phyloP scores from a whole-genome alignment of 176 grass and related monocot species.

The Panicum miliaceum region DNA sequence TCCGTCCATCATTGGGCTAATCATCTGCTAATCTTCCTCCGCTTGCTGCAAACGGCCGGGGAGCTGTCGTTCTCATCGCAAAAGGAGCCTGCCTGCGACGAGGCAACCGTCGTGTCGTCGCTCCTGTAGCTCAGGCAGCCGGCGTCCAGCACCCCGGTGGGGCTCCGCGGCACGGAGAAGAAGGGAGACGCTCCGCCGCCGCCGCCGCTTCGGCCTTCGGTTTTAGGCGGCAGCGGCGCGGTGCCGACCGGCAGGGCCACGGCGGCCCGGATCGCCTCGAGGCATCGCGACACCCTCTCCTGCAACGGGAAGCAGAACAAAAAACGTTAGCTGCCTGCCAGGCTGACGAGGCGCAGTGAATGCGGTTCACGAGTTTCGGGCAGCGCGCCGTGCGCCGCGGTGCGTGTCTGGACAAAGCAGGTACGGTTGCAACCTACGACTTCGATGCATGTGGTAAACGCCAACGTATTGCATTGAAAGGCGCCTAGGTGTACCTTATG shows the following conservation, averaged over 20 bases:
- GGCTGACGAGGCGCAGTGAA: slow-evolving; percentile 23
- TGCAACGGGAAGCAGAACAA: slow-evolving; percentile 43
- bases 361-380: slow-evolving; percentile 34
- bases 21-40: slow-evolving; percentile 89
- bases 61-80: slow-evolving; percentile 36
- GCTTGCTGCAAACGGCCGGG: slow-evolving; percentile 67
- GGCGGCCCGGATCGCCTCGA: slow-evolving; percentile 56
- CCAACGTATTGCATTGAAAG: slow-evolving; percentile 15
- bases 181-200: neutral
- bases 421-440: slow-evolving; percentile 33
- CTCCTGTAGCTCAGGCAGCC: slow-evolving; percentile 85
- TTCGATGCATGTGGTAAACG: slow-evolving; percentile 1
- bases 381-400: neutral
- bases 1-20: slow-evolving; percentile 31
- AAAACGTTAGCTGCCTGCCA: slow-evolving; percentile 25
- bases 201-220: neutral
- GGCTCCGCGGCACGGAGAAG: slow-evolving; percentile 66
- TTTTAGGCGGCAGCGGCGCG: slow-evolving; percentile 22
- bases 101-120: slow-evolving; percentile 29
- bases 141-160: slow-evolving; percentile 86
- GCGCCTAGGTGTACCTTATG: slow-evolving; percentile 68
- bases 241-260: slow-evolving; percentile 33
- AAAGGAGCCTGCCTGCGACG: slow-evolving; percentile 48
- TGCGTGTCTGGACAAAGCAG: neutral
- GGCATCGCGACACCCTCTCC: slow-evolving; percentile 71